Conservation (phyloP, 2,329 filamentous ascomycete species). For the Fusarium newnesense region DNA sequence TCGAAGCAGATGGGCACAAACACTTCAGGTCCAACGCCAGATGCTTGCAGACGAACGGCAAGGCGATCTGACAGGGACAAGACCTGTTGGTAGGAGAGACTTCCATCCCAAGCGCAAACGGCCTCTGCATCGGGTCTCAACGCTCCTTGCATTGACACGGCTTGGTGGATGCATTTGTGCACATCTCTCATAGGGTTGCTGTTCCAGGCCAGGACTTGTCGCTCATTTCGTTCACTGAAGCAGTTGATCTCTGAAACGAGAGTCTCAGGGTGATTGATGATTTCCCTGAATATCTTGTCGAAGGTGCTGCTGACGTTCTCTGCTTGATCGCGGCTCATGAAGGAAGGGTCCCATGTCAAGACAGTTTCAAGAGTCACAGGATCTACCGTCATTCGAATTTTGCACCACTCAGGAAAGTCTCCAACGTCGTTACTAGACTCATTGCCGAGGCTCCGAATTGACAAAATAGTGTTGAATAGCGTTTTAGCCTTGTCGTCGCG, state of each 20-base stretch:
- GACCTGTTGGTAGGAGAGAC: slow-evolving; percentile 54
- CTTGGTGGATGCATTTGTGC: slow-evolving; percentile 56
- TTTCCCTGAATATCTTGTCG: slow-evolving; percentile 57
- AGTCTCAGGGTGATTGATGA: slow-evolving; percentile 52
- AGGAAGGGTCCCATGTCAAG: slow-evolving; percentile 50
- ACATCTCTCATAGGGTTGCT: slow-evolving; percentile 23
- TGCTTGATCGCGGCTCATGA: slow-evolving; percentile 55
- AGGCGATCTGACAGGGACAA: slow-evolving; percentile 52
- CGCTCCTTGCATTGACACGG: slow-evolving; percentile 51
- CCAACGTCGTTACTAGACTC: slow-evolving; percentile 44
- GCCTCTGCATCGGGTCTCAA: slow-evolving; percentile 50
- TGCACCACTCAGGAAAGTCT: slow-evolving; percentile 18
- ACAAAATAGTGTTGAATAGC: slow-evolving; percentile 59
- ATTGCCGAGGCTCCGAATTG: slow-evolving; percentile 17
- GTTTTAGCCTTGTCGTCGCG: slow-evolving; percentile 30
- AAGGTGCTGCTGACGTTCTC: slow-evolving; percentile 61
- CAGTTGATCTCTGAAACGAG: slow-evolving; percentile 56
- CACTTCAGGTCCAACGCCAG: slow-evolving; percentile 41
- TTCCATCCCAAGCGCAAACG: slow-evolving; percentile 57
- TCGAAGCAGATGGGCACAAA: slow-evolving; percentile 45
- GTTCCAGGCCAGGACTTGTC: slow-evolving; percentile 54
- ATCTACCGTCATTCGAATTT: slow-evolving; percentile 33
- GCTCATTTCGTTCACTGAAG: slow-evolving; percentile 62
- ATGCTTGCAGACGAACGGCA: slow-evolving; percentile 39
- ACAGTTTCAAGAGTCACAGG: slow-evolving; percentile 23